phyloP scores from a whole-genome alignment of 164 flowering plant genomes.

The Vitis vinifera region ASM3070453v1 NC_081818.1:24499001-24499500 shows the following conservation, averaged over 20 bases:
- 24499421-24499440: too few relatives aligned
- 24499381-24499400: conserved; percentile 1
- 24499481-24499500: too few relatives aligned
- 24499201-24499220: not conserved
- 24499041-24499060: too few relatives aligned
- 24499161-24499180: not conserved
- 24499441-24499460: too few relatives aligned
- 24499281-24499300: not conserved
- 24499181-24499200: not conserved
- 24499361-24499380: conserved; percentile 9
- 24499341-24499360: too few relatives aligned
- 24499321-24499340: too few relatives aligned
- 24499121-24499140: not conserved
- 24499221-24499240: not conserved
- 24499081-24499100: too few relatives aligned
- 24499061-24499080: too few relatives aligned
- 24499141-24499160: too few relatives aligned
- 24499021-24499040: too few relatives aligned
- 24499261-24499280: not conserved
- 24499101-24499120: not conserved
- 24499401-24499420: not conserved
- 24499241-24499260: not conserved
- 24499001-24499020: too few relatives aligned
- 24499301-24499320: not conserved
- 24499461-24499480: too few relatives aligned